Evolutionary conservation across 2,329 filamentous ascomycete species (phyloP).

Genomic region (Sordariomycetes sp.): DNA sequence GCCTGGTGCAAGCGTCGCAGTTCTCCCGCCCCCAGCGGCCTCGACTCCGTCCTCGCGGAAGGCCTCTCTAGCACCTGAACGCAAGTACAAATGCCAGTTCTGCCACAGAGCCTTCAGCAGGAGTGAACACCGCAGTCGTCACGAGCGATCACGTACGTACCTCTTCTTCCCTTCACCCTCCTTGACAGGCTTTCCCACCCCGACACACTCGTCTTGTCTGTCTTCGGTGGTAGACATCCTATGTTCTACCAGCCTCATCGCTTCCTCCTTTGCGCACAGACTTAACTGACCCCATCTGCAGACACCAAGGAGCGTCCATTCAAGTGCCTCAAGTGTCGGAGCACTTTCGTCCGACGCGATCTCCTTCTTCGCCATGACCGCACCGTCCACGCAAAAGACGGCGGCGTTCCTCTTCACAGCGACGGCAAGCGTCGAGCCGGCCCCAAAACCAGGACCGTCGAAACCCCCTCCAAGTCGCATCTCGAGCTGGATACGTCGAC

Average conservation of each 20-base stretch:
- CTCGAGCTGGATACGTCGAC: constrained; percentile 76
- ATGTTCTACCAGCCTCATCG: too few species aligned
- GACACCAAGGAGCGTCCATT: constrained; percentile 98
- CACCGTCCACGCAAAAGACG: constrained; percentile 97
- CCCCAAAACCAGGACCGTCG: constrained; percentile 55
- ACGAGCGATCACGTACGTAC: constrained; percentile 94
- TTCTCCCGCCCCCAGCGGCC: constrained; percentile 52
- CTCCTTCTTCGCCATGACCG: constrained; percentile 93
- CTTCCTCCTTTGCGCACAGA: too few species aligned
- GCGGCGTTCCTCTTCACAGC: constrained; percentile 85
- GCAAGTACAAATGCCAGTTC: constrained; percentile 99
- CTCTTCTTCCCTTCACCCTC: constrained; percentile 6
- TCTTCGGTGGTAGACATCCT: too few species aligned
- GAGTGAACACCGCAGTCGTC: constrained; percentile 92
- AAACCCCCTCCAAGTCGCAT: constrained; percentile 63
- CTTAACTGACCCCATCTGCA: too few species aligned
- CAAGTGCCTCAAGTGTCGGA: constrained; percentile 96
- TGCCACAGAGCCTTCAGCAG: constrained; percentile 96
- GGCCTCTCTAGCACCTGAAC: constrained; percentile 70
- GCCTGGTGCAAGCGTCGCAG: constrained; percentile 62
- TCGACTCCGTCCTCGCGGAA: constrained; percentile 69
- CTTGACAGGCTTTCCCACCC: constrained; percentile 4
- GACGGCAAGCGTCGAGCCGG: constrained; percentile 81
- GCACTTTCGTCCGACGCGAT: constrained; percentile 96
- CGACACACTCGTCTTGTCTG: constrained; percentile 1